These are phyloP conservation scores for Corymbia citriodora DNA, from an alignment of 441 rosid species.

Conservation along the genomic window DNA sequence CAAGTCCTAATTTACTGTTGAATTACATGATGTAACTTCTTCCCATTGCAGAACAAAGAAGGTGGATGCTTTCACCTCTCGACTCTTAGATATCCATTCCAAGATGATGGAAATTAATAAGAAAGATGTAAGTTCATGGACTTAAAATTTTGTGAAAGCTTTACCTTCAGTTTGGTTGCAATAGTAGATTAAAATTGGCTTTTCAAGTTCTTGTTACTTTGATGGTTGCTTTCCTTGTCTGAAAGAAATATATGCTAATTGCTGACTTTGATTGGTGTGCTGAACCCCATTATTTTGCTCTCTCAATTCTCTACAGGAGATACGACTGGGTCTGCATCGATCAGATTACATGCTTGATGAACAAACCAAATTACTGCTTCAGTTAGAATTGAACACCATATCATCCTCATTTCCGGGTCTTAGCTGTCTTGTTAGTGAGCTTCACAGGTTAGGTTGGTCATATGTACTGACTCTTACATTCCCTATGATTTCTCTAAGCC, in stretches of 20 bases:
- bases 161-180: not conserved
- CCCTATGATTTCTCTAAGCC: not conserved
- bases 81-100: conserved; percentile 90
- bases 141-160: not conserved
- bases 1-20: not conserved
- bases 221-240: not conserved
- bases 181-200: not conserved
- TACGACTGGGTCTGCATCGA: conserved; percentile 91
- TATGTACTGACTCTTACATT: not conserved
- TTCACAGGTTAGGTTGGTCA: conserved; percentile 63
- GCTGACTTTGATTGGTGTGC: not conserved
- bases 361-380: conserved; percentile 90
- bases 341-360: conserved; percentile 98
- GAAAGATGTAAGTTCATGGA: conserved; percentile 52
- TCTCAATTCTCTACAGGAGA: conserved; percentile 50
- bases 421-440: conserved; percentile 67
- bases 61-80: conserved; percentile 86
- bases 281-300: not conserved
- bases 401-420: conserved; percentile 86
- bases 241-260: not conserved
- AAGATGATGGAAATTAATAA: conserved; percentile 83
- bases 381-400: conserved; percentile 90
- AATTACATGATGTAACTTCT: conserved; percentile 7
- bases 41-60: conserved; percentile 65
- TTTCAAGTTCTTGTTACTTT: not conserved